A percentile compares a stretch with the other conserved stretches of the same genome.
phyloP scores from a whole-genome alignment of 2,329 filamentous ascomycete species.

The Penicillium sp. region DNA sequence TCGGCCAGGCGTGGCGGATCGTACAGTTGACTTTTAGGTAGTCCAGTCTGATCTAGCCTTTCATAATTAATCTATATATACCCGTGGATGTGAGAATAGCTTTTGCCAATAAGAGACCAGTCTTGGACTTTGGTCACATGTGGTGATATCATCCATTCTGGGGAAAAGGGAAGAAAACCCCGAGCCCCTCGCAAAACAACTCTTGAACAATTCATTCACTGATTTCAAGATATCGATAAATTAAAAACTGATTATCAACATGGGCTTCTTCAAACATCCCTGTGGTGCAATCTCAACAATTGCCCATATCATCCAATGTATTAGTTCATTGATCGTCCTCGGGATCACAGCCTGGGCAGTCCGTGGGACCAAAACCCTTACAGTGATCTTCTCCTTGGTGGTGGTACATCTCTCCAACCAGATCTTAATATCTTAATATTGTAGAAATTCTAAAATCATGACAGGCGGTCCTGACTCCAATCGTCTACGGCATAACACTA shows the following conservation, averaged over 20 bases:
- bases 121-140: not conserved
- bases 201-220: not conserved
- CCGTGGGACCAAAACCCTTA: slow-evolving; percentile 17
- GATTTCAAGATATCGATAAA: not conserved
- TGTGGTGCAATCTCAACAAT: slow-evolving; percentile 10
- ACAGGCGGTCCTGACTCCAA: slow-evolving; percentile 13
- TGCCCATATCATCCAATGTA: slow-evolving; percentile 12
- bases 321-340: slow-evolving; percentile 21
- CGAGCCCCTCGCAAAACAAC: not conserved
- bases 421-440: not conserved
- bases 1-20: not conserved
- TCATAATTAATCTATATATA: not conserved
- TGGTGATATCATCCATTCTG: slow-evolving; percentile 8
- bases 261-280: slow-evolving; percentile 13
- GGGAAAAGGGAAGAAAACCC: not conserved
- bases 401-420: slow-evolving; percentile 11
- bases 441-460: not conserved
- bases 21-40: not conserved
- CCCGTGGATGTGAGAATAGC: not conserved
- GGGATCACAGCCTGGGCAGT: slow-evolving; percentile 25
- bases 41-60: not conserved
- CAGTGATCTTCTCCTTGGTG: slow-evolving; percentile 20
- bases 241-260: not conserved
- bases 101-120: not conserved
- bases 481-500: slow-evolving; percentile 7